Evolutionary conservation across 345 rosid species (phyloP), one percentile per base, ranked within the genome.

Genomic region (Salix udensis): DNA sequence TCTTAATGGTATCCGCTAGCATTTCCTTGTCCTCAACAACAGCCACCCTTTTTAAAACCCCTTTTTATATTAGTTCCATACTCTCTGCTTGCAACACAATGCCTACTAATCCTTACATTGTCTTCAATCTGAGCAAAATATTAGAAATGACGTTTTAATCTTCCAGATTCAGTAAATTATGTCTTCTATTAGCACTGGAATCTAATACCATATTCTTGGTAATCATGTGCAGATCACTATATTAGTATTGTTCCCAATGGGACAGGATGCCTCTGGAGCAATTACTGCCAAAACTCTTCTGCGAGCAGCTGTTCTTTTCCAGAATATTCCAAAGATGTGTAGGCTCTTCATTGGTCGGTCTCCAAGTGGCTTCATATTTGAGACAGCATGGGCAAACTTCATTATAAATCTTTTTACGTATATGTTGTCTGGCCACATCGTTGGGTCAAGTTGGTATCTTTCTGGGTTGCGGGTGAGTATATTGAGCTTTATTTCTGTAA

Each of bases 371-470:
- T 90, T 92, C 77, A 83, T 91, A 75, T 91, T 95, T 86, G 96
- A 95, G 89, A 91, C 97, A 2, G 94, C 96, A 60, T 86, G 92
- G 96, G 93, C 89, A 67, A 95, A 89, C 78, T 92, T 95, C 78
- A 84, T 90, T 74, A 90, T 92, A 48, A 95, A 95, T 80, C 92
- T 92, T 75, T 89, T 91, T 80, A 90, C 89, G 28, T 92, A 88
- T 79, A 62, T 93, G 81, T 83, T 95, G 77, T 76, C 92, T 68
- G 94, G 92, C 68, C 98, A 95, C 77, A 78, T 88, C 70, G 83
- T 95, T 70, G 98, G 98, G 39, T 88, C 97, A 14, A 77, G 87
- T 82, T 92, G 97, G 98, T 95, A 95, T 80, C 93, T 95, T 79
- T 77, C 91, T 23, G 97, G 97, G 37, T 83, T 95, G 46, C 97